Base-by-base conservation (phyloP, 805 yeast species). In the Grigorovia yakushimaensis region DNA sequence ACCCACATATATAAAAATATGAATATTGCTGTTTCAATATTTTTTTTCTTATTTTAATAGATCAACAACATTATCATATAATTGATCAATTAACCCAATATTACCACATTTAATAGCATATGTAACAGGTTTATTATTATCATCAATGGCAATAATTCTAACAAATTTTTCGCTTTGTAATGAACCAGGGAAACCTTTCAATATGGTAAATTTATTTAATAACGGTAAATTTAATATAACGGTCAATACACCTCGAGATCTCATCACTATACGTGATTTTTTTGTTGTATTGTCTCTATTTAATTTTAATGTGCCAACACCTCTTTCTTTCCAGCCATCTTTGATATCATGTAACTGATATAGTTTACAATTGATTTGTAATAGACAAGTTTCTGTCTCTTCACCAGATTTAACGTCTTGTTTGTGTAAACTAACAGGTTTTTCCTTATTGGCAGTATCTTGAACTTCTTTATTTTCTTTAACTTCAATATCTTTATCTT, bases 291-390 rank as follows among this genome's bases (percentile, higher is more conserved):
- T 54, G 44, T 63, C 58, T 42, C 66, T 64, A 64, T 93, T 91
- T 22, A 93, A 74, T 60, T 87, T 95, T n/a, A 93, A 67, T 4
- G 78, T 74, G 2, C 98, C 98, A 39, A 84, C 73, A 21, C 98
- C 98, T 59, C 93, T 78, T 66, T 93, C 98, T 62, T 87, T 93
- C 98, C 98, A 93, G 2, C 96, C 96, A 17, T 74, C 79, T 8
- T 75, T 62, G 3, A 84, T 71, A 36, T 79, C 75, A 0, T 81
- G 69, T 27, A 89, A 69, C 57, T 85, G 84, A 61, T 89, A 93
- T 23, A 93, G 68, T 59, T 89, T 87, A 4, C 94, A 87, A 43
- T 83, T 80, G 37, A 84, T 75, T 41, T 78, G 77, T 62, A 77
- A 86, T 7, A 82, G 60, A 0, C 84, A 77, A 33, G 71, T 71